phyloP scores from a whole-genome alignment of 148 eudicot genomes.

The Camellia lanceoleosa region DNA sequence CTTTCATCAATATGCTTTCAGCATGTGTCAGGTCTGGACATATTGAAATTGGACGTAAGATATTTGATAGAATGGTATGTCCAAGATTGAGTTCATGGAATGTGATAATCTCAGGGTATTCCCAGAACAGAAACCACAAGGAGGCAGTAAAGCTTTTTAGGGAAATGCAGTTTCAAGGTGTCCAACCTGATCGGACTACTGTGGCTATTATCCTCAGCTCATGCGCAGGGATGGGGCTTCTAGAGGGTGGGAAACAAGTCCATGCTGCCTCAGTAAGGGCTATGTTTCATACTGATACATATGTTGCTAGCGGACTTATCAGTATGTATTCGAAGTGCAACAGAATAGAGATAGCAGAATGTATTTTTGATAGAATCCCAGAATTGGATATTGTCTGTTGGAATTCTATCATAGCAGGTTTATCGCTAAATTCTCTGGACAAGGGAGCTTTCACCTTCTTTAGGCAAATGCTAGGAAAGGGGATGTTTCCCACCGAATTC shows the following conservation, averaged over 20 bases:
- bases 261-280: constrained; percentile 56
- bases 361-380: constrained; percentile 46
- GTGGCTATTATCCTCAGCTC: constrained; percentile 62
- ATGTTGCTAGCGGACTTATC: constrained; percentile 73
- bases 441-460: constrained; percentile 55
- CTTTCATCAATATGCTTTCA: constrained; percentile 53
- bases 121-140: constrained; percentile 44
- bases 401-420: constrained; percentile 73
- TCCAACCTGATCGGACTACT: constrained; percentile 61
- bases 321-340: constrained; percentile 60
- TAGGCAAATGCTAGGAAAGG: constrained; percentile 45
- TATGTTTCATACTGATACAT: constrained; percentile 35
- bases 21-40: constrained; percentile 50
- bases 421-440: constrained; percentile 42
- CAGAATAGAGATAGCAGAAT: constrained; percentile 42
- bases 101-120: constrained; percentile 71
- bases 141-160: constrained; percentile 59
- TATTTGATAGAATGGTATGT: constrained; percentile 51
- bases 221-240: constrained; percentile 51
- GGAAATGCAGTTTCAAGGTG: constrained; percentile 59
- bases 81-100: constrained; percentile 81
- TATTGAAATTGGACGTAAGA: constrained; percentile 40
- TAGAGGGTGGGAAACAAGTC: constrained; percentile 60
- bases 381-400: constrained; percentile 63
- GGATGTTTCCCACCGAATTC: constrained; percentile 52